Conservation (phyloP, 192 early-diverging fungal genomes). For the Coemansia sp. region DNA sequence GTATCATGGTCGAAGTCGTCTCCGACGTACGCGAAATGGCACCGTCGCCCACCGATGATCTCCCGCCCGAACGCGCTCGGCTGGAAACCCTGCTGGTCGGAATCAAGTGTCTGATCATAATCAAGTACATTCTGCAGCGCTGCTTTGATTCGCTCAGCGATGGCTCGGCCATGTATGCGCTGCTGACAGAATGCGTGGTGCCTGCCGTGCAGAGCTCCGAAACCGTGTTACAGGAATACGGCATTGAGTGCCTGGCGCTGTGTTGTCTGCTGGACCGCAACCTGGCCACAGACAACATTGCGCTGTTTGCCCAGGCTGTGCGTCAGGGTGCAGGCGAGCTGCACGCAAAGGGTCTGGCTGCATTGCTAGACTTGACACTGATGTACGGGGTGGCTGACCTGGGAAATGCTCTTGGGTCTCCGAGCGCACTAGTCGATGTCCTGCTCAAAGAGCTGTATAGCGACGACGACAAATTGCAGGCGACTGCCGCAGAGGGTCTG, state of each 20-base stretch:
- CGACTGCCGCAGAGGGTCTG: slow-evolving; percentile 74
- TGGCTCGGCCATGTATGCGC: slow-evolving; percentile 71
- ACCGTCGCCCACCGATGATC: slow-evolving; percentile 22
- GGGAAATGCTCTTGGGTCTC: slow-evolving; percentile 42
- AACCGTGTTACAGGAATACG: slow-evolving; percentile 69
- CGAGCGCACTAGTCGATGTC: slow-evolving; percentile 48
- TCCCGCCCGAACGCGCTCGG: slow-evolving; percentile 31
- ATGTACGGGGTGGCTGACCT: slow-evolving; percentile 55
- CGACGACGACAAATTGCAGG: slow-evolving; percentile 60
- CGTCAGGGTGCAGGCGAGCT: slow-evolving; percentile 56
- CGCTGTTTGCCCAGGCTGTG: slow-evolving; percentile 69
- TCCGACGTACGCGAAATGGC: slow-evolving; percentile 69
- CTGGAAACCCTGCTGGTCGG: slow-evolving; percentile 58
- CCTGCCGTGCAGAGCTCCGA: slow-evolving; percentile 71
- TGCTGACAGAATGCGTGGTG: slow-evolving; percentile 70
- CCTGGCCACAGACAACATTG: slow-evolving; percentile 70
- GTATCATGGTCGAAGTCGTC: slow-evolving; percentile 79
- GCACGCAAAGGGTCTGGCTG: slow-evolving; percentile 69
- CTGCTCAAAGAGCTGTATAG: slow-evolving; percentile 62
- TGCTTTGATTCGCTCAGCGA: slow-evolving; percentile 68
- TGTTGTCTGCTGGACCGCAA: slow-evolving; percentile 74
- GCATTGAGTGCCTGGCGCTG: slow-evolving; percentile 80
- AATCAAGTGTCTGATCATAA: slow-evolving; percentile 67
- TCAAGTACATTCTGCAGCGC: slow-evolving; percentile 67
- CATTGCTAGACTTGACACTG: slow-evolving; percentile 54